phyloP scores from a whole-genome alignment of 2,329 filamentous ascomycete genomes.

The Colletotrichum sp. region DNA sequence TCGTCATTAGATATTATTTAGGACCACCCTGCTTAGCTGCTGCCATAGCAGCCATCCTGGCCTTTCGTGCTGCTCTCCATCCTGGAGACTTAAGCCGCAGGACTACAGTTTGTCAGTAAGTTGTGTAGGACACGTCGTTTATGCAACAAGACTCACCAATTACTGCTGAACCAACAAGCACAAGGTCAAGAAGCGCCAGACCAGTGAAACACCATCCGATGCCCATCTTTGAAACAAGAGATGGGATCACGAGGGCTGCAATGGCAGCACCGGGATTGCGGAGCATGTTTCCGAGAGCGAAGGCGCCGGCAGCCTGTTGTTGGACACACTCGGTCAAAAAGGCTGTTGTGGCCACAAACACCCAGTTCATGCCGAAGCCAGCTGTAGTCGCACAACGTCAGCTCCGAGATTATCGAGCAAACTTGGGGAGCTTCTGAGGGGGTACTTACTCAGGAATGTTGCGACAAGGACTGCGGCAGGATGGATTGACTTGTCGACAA shows the following conservation, averaged over 20 bases:
- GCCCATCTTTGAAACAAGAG: constrained; percentile 37
- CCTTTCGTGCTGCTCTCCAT: constrained; percentile 15
- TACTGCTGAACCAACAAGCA: constrained; percentile 27
- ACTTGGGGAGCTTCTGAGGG: neutral
- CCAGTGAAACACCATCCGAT: constrained; percentile 45
- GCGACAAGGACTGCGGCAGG: constrained; percentile 32
- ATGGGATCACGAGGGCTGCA: constrained; percentile 38
- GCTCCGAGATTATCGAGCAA: neutral
- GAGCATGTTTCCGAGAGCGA: constrained; percentile 44
- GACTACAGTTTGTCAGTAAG: neutral
- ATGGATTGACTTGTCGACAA: constrained; percentile 32
- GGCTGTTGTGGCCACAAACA: constrained; percentile 45
- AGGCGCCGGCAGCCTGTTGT: constrained; percentile 41
- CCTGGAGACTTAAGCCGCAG: constrained; percentile 12
- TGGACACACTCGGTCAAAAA: constrained; percentile 46
- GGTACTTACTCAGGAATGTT: constrained; percentile 31
- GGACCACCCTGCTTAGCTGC: neutral
- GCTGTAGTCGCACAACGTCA: constrained; percentile 24
- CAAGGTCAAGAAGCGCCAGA: constrained; percentile 35
- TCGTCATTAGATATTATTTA: neutral
- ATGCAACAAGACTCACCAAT: constrained; percentile 16
- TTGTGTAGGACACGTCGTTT: no score
- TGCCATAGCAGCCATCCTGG: constrained; percentile 11
- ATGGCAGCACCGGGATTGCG: constrained; percentile 44
- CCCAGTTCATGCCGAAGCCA: constrained; percentile 43